These are phyloP conservation scores for Raphanus hybrid DNA, from an alignment of 441 rosid genomes.

Conservation along the genomic window DNA sequence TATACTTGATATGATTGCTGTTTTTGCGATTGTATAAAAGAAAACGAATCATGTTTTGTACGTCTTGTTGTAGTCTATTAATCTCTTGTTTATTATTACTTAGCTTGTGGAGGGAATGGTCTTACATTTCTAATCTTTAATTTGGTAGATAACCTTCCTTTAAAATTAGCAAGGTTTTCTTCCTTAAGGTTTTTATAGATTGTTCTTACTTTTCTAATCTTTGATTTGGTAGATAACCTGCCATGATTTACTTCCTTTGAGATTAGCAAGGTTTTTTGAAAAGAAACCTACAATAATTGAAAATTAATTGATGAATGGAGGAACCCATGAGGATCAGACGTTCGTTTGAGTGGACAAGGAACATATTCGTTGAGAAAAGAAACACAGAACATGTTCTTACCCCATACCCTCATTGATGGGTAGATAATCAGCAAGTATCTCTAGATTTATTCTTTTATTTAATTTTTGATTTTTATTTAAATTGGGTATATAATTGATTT, in stretches of 20 bases:
- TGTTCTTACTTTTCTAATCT: not conserved
- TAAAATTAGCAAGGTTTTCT: not conserved
- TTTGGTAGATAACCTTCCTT: slow-evolving; percentile 28
- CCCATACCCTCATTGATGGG: slow-evolving; percentile 22
- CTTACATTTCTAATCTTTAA: not conserved
- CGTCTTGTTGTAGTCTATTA: not conserved
- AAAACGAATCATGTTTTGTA: not conserved
- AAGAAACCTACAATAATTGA: not conserved
- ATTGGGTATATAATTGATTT: not conserved
- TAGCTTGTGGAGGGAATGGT: not conserved
- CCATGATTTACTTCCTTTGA: not conserved
- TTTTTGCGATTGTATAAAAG: slow-evolving; percentile 1
- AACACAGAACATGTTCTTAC: slow-evolving; percentile 28
- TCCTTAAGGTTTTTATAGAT: too few relatives aligned
- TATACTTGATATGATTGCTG: not conserved
- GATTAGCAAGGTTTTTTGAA: not conserved
- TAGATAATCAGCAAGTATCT: slow-evolving; percentile 2
- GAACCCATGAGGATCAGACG: not conserved
- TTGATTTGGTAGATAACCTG: slow-evolving; percentile 32
- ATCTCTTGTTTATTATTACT: not conserved
- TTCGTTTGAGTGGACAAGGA: slow-evolving; percentile 24
- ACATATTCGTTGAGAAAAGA: slow-evolving; percentile 18
- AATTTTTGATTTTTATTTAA: not conserved
- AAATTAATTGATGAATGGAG: not conserved
- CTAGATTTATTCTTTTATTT: not conserved